Evolutionary conservation across 805 yeast species (phyloP).

Genomic region (Torulaspora maleeae): DNA sequence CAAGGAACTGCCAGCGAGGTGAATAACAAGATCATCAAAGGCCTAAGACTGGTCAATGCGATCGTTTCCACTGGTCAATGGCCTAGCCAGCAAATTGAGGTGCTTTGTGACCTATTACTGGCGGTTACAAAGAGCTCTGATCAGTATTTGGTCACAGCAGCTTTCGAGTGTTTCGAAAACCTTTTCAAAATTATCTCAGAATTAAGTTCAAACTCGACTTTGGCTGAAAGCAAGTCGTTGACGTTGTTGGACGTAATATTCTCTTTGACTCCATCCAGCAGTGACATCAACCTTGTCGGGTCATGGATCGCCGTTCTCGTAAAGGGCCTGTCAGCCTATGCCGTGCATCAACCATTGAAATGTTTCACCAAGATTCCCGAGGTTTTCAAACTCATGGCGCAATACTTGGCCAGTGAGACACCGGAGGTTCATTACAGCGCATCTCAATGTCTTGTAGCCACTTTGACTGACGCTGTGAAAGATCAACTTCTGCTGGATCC

Average conservation of each 20-base stretch:
- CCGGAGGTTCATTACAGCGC: conserved; percentile 67
- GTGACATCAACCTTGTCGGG: conserved; percentile 82
- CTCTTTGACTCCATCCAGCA: conserved; percentile 73
- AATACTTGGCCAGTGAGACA: conserved; percentile 64
- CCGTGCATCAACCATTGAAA: conserved; percentile 46
- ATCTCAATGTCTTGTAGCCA: conserved; percentile 80
- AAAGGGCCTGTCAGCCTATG: conserved; percentile 60
- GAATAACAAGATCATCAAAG: conserved; percentile 61
- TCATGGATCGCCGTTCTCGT: conserved; percentile 95
- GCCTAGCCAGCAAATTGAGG: conserved; percentile 67
- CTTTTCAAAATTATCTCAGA: conserved; percentile 27
- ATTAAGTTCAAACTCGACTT: conserved; percentile 44
- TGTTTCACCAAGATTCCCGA: conserved; percentile 55
- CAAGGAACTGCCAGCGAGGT: conserved; percentile 38
- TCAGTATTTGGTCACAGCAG: conserved; percentile 74
- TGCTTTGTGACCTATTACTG: conserved; percentile 69
- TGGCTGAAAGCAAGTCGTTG: conserved; percentile 59
- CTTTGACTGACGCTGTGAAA: conserved; percentile 62
- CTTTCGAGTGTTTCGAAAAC: conserved; percentile 65
- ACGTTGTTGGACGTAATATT: conserved; percentile 66
- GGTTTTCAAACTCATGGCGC: conserved; percentile 51
- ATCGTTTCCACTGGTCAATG: conserved; percentile 75
- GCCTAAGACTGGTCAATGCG: conserved; percentile 67
- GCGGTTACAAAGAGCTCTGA: conserved; percentile 77
- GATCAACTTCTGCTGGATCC: conserved; percentile 55